A percentile compares a stretch with the other conserved stretches of the same genome.
Evolutionary conservation across 1,284 basidiomycete genomes (phyloP).

Genomic region (Bothia castanella): DNA sequence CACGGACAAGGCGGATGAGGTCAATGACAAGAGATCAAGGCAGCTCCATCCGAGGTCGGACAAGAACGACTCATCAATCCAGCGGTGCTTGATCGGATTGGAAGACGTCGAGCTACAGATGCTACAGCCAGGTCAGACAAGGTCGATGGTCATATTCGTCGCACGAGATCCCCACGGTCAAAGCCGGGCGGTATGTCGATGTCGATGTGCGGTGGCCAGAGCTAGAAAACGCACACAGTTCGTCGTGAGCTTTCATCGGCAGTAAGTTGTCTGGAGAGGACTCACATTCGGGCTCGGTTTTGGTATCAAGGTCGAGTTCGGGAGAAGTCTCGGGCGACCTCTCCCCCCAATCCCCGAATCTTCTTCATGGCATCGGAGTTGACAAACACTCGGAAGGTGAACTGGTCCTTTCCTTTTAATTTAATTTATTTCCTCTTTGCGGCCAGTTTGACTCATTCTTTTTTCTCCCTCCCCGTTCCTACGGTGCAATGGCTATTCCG

Average conservation of each 20-base stretch:
- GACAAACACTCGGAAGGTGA: neutral
- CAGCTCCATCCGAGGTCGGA: too few relatives aligned
- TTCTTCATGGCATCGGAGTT: neutral
- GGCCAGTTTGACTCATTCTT: neutral
- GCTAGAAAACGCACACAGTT: neutral
- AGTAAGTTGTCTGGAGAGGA: neutral
- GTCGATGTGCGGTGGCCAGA: neutral
- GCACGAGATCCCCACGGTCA: too few relatives aligned
- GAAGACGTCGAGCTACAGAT: neutral
- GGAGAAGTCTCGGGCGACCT: neutral
- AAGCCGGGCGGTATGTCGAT: too few relatives aligned
- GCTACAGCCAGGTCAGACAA: neutral
- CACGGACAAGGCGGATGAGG: neutral
- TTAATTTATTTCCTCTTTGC: too few relatives aligned
- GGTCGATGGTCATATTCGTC: neutral
- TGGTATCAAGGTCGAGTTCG: neutral
- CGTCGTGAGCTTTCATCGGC: neutral
- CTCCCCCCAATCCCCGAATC: neutral
- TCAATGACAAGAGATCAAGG: constrained; percentile 1
- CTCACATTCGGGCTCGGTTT: neutral
- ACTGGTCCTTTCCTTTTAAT: constrained; percentile 3
- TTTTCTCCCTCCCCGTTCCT: neutral
- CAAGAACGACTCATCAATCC: neutral
- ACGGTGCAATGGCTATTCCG: too few relatives aligned
- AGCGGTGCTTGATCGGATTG: neutral